These are phyloP conservation scores for Botrytis galanthina DNA, from an alignment of 2,329 filamentous ascomycete genomes.

Conservation along the genomic window DNA sequence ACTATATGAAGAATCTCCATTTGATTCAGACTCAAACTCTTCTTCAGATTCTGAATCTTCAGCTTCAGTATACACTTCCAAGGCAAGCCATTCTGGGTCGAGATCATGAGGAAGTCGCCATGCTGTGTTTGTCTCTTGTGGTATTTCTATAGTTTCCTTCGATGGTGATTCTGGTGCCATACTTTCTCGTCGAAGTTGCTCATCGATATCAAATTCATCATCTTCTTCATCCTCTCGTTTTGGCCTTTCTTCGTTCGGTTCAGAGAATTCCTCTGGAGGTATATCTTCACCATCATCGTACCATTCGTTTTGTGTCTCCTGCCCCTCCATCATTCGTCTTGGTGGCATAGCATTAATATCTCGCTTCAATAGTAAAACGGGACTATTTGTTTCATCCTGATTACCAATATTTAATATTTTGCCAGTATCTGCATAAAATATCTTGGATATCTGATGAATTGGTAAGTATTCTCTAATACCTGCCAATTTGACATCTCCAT, in stretches of 20 bases:
- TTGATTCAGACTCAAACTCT: slow-evolving; percentile 37
- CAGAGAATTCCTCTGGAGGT: slow-evolving; percentile 20
- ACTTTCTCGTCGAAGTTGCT: slow-evolving; percentile 37
- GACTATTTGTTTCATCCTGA: slow-evolving; percentile 64
- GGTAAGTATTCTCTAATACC: slow-evolving; percentile 67
- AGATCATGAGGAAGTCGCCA: slow-evolving; percentile 62
- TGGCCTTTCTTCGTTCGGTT: slow-evolving; percentile 35
- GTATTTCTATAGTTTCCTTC: slow-evolving; percentile 16
- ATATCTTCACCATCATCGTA: slow-evolving; percentile 26
- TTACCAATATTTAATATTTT: slow-evolving; percentile 70
- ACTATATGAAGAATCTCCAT: slow-evolving; percentile 32
- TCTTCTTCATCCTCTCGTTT: slow-evolving; percentile 33
- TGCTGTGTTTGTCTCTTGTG: slow-evolving; percentile 17
- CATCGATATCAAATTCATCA: slow-evolving; percentile 38
- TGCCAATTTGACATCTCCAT: slow-evolving; percentile 58
- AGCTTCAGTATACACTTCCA: slow-evolving; percentile 67
- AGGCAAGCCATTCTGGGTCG: slow-evolving; percentile 72
- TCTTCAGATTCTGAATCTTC: slow-evolving; percentile 51
- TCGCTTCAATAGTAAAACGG: slow-evolving; percentile 65
- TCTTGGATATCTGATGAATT: slow-evolving; percentile 71
- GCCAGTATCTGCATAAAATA: slow-evolving; percentile 75
- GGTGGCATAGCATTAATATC: slow-evolving; percentile 66
- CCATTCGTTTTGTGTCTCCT: slow-evolving; percentile 29
- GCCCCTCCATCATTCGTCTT: slow-evolving; percentile 58
- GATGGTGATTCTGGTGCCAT: slow-evolving; percentile 22